Evolutionary conservation across 2,329 filamentous ascomycete species (phyloP).

Genomic region (Falciphora oryzae): DNA sequence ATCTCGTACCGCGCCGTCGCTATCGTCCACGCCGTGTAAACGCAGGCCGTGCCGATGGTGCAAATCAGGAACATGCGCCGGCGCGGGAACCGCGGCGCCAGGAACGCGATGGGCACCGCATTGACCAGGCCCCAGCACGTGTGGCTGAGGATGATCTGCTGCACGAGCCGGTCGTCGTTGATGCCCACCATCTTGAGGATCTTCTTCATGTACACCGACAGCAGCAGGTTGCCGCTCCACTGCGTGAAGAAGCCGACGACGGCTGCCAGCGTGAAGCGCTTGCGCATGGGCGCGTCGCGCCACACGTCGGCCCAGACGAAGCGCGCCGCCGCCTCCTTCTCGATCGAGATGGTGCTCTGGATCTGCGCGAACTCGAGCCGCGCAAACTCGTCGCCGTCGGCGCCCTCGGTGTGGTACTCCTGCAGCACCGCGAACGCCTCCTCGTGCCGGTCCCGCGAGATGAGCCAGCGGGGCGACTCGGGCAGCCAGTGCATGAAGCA

Average conservation of each 20-base stretch:
- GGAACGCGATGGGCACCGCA: conserved; percentile 28
- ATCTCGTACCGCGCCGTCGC: conserved; percentile 31
- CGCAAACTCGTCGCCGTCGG: conserved; percentile 45
- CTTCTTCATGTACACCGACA: conserved; percentile 35
- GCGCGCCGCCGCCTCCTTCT: conserved; percentile 36
- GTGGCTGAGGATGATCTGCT: conserved; percentile 32
- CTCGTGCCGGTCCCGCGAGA: conserved; percentile 44
- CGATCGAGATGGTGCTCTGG: conserved; percentile 42
- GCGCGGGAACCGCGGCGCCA: conserved; percentile 28
- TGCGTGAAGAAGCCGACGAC: conserved; percentile 34
- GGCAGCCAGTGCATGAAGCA: conserved; percentile 21
- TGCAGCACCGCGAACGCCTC: conserved; percentile 49
- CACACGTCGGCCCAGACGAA: conserved; percentile 35
- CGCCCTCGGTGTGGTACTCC: conserved; percentile 53
- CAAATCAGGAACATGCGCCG: conserved; percentile 31
- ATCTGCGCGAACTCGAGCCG: conserved; percentile 52
- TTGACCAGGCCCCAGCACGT: conserved; percentile 33
- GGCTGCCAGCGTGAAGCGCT: conserved; percentile 27
- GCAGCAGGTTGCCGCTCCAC: conserved; percentile 33
- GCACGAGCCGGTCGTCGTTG: conserved; percentile 28
- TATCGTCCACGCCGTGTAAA: conserved; percentile 34
- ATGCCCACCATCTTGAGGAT: conserved; percentile 34
- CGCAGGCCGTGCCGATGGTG: conserved; percentile 29
- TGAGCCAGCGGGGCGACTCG: conserved; percentile 44
- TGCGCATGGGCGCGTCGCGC: conserved; percentile 28